These are phyloP conservation scores for Xylaria sp. DNA, from an alignment of 2,329 filamentous ascomycete genomes.

Conservation along the genomic window DNA sequence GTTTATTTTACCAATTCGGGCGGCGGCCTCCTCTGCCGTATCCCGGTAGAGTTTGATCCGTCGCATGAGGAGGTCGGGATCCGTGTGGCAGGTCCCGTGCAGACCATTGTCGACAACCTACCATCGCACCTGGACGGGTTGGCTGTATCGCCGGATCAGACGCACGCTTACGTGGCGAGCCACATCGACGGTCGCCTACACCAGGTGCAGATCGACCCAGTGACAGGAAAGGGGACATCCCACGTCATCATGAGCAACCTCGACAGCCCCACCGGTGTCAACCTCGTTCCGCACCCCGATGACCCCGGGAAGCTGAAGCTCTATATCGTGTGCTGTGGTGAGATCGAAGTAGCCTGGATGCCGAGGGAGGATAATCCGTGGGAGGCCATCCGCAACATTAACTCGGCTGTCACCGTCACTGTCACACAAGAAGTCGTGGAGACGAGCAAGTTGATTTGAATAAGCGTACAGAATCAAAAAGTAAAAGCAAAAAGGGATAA, in stretches of 20 bases:
- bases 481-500: constrained; percentile 3
- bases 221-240: constrained; percentile 37
- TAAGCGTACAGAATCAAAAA: neutral
- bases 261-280: constrained; percentile 46
- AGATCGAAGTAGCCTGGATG: constrained; percentile 49
- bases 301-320: constrained; percentile 41
- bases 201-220: constrained; percentile 43
- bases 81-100: constrained; percentile 40
- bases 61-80: constrained; percentile 39
- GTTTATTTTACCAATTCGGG: constrained; percentile 49
- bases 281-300: constrained; percentile 36
- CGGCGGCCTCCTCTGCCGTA: constrained; percentile 43
- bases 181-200: constrained; percentile 45
- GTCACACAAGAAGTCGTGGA: constrained; percentile 35
- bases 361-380: constrained; percentile 43
- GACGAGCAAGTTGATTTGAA: constrained; percentile 7
- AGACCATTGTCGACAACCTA: constrained; percentile 42
- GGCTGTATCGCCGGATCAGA: constrained; percentile 41
- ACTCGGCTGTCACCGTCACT: constrained; percentile 40
- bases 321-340: constrained; percentile 47
- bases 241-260: constrained; percentile 42
- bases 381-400: constrained; percentile 46
- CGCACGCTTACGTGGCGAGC: constrained; percentile 45
- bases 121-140: constrained; percentile 46
- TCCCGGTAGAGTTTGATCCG: constrained; percentile 42